Evolutionary conservation across 2,329 filamentous ascomycete genomes (phyloP).

Genomic region (Endoconidiophora laricicola): DNA sequence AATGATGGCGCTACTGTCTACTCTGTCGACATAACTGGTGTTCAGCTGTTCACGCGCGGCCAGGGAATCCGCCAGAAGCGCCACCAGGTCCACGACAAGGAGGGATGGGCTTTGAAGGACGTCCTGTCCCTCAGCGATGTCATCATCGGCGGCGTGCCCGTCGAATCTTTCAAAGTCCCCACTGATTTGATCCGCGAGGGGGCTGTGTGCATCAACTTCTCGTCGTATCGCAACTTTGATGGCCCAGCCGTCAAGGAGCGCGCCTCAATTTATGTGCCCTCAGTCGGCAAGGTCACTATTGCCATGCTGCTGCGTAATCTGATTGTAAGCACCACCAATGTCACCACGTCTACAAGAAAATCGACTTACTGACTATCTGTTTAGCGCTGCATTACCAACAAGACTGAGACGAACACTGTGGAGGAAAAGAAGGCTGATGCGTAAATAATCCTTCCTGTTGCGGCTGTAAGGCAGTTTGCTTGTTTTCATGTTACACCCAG

Average conservation of each 20-base stretch:
- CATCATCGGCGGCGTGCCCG: slow-evolving; percentile 82
- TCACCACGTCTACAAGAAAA: neutral
- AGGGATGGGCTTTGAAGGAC: slow-evolving; percentile 62
- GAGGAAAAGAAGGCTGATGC: slow-evolving; percentile 3
- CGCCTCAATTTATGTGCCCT: slow-evolving; percentile 91
- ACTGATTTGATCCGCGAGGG: slow-evolving; percentile 70
- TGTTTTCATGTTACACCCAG: no score
- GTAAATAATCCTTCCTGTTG: neutral
- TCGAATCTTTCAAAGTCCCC: slow-evolving; percentile 78
- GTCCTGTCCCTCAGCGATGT: slow-evolving; percentile 82
- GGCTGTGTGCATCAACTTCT: slow-evolving; percentile 98
- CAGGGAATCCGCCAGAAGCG: slow-evolving; percentile 69
- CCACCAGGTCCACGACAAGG: slow-evolving; percentile 75
- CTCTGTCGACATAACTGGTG: slow-evolving; percentile 79
- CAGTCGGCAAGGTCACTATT: slow-evolving; percentile 95
- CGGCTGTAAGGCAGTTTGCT: no score
- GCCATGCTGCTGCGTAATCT: slow-evolving; percentile 79
- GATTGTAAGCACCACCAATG: slow-evolving; percentile 42
- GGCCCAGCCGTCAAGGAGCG: slow-evolving; percentile 77
- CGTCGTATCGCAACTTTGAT: slow-evolving; percentile 85
- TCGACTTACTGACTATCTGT: slow-evolving; percentile 16
- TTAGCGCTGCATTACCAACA: slow-evolving; percentile 33
- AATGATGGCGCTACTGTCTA: slow-evolving; percentile 95
- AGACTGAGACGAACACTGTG: slow-evolving; percentile 22
- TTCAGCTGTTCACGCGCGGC: slow-evolving; percentile 83